A percentile compares a stretch with the other conserved stretches of the same genome.
Evolutionary conservation across 2,329 filamentous ascomycete species (phyloP).

Genomic region (Apiospora marii): DNA sequence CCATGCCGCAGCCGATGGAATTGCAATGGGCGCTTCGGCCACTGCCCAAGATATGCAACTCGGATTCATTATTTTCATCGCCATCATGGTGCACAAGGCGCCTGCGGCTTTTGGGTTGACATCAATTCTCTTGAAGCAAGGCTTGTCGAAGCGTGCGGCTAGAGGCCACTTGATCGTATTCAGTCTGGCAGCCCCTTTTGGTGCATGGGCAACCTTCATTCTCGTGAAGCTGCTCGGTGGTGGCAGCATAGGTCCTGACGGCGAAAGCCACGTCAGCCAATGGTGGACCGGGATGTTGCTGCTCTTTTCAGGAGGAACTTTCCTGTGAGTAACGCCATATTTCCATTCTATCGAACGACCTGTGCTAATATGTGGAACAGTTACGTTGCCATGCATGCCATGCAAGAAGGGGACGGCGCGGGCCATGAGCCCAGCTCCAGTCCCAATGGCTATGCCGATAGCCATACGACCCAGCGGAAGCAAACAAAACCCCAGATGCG

Average conservation of each 20-base stretch:
- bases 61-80: slow-evolving; percentile 91
- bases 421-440: slow-evolving; percentile 58
- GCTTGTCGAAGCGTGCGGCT: slow-evolving; percentile 84
- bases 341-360: slow-evolving; percentile 3
- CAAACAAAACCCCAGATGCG: slow-evolving; percentile 67
- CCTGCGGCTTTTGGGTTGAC: slow-evolving; percentile 95
- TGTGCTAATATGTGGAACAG: slow-evolving; percentile 53
- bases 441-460: slow-evolving; percentile 64
- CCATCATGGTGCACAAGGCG: slow-evolving; percentile 97
- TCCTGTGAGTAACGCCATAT: slow-evolving; percentile 71
- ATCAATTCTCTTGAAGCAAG: slow-evolving; percentile 88
- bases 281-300: slow-evolving; percentile 94
- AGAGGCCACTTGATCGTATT: slow-evolving; percentile 89
- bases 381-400: slow-evolving; percentile 98
- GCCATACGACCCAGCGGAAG: slow-evolving; percentile 55
- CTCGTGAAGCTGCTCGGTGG: slow-evolving; percentile 78
- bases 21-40: slow-evolving; percentile 91
- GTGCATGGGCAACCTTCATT: slow-evolving; percentile 84
- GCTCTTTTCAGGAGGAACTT: slow-evolving; percentile 95
- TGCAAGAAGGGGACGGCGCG: slow-evolving; percentile 77
- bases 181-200: slow-evolving; percentile 86
- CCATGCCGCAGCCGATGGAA: slow-evolving; percentile 92
- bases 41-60: slow-evolving; percentile 76
- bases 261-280: slow-evolving; percentile 67
- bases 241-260: slow-evolving; percentile 44